phyloP scores from a whole-genome alignment of 2,329 filamentous ascomycete genomes.

The Aspergillus latus region DNA sequence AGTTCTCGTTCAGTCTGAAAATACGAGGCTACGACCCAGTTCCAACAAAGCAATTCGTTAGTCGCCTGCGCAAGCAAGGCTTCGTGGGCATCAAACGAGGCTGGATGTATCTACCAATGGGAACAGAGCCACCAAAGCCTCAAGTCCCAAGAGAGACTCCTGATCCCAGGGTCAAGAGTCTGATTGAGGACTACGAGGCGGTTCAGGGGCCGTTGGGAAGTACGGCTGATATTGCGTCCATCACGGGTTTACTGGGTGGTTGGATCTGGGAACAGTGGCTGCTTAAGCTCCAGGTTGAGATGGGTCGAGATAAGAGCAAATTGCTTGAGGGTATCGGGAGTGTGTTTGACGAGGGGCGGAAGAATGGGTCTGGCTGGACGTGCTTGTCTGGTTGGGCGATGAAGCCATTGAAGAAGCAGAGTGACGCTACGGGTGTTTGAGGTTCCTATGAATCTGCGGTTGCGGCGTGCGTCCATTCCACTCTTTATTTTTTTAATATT shows the following conservation, averaged over 20 bases:
- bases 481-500: slow-evolving; percentile 5
- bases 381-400: slow-evolving; percentile 60
- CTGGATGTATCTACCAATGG: slow-evolving; percentile 88
- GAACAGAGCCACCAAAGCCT: slow-evolving; percentile 50
- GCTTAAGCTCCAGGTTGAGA: slow-evolving; percentile 82
- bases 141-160: slow-evolving; percentile 46
- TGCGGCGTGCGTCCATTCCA: slow-evolving; percentile 3
- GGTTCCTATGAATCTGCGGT: background rate
- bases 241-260: slow-evolving; percentile 79
- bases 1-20: slow-evolving; percentile 87
- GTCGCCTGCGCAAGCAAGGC: slow-evolving; percentile 69
- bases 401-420: slow-evolving; percentile 44
- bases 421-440: background rate
- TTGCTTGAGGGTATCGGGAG: slow-evolving; percentile 57
- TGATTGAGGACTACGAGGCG: slow-evolving; percentile 57
- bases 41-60: slow-evolving; percentile 78
- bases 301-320: slow-evolving; percentile 62
- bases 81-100: slow-evolving; percentile 79
- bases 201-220: slow-evolving; percentile 59
- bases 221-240: slow-evolving; percentile 68
- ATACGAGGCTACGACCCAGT: slow-evolving; percentile 85
- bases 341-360: slow-evolving; percentile 61
- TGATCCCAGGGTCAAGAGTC: slow-evolving; percentile 38
- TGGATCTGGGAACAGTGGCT: slow-evolving; percentile 98
- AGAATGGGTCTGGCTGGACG: slow-evolving; percentile 58